A percentile compares a stretch with the other conserved stretches of the same genome.
Conservation (phyloP, 1,139 yeast genomes). For the Magnusiomyces suaveolens region DNA sequence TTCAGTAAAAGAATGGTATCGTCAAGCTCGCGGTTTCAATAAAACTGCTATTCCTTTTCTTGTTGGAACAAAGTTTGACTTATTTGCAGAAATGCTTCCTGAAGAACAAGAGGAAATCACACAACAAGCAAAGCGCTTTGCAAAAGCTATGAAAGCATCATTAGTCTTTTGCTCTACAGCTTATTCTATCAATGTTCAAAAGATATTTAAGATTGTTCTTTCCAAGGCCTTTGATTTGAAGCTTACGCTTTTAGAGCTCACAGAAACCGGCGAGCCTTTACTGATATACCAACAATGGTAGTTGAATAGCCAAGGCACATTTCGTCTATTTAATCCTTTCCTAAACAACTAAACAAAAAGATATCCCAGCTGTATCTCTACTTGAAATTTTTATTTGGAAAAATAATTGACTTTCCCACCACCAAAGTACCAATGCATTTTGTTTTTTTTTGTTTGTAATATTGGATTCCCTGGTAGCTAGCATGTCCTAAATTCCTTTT, state of each 20-base stretch:
- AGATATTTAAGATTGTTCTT: slow-evolving; percentile 81
- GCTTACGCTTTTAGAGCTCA: slow-evolving; percentile 74
- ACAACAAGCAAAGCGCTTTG: slow-evolving; percentile 75
- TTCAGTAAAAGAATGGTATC: slow-evolving; percentile 88
- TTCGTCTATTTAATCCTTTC: too few relatives aligned
- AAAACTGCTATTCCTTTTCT: slow-evolving; percentile 83
- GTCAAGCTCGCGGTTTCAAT: slow-evolving; percentile 87
- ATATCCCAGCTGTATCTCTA: too few relatives aligned
- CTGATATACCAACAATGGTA: slow-evolving; percentile 49
- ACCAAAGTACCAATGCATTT: too few relatives aligned
- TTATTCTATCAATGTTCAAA: slow-evolving; percentile 88
- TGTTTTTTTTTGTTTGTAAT: too few relatives aligned
- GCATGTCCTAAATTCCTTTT: too few relatives aligned
- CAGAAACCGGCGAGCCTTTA: slow-evolving; percentile 79
- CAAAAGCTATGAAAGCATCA: slow-evolving; percentile 86
- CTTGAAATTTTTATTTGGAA: too few relatives aligned
- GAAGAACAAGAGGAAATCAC: slow-evolving; percentile 83
- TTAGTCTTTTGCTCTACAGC: slow-evolving; percentile 86
- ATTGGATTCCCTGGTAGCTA: too few relatives aligned
- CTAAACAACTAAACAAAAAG: not conserved
- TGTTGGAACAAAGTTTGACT: slow-evolving; percentile 90
- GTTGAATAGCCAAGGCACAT: too few relatives aligned
- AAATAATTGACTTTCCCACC: too few relatives aligned
- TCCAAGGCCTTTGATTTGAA: slow-evolving; percentile 88
- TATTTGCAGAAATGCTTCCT: slow-evolving; percentile 67